Evolutionary conservation across 2,329 filamentous ascomycete genomes (phyloP), one percentile per base, ranked within the genome.

Genomic region (Aspergillus sp.): DNA sequence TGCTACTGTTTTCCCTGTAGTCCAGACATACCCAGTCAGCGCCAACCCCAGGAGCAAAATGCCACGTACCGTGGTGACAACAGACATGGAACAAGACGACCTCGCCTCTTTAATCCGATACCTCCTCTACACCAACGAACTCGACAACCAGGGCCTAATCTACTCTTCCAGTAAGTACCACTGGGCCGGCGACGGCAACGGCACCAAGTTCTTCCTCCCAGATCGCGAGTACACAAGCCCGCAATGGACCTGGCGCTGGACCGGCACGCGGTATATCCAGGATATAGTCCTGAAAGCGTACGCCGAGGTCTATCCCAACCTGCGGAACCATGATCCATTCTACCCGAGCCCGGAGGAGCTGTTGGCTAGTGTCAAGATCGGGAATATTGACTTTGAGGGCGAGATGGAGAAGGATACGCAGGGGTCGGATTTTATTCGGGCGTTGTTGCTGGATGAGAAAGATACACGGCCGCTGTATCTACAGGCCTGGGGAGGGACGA

Each of bases 121-220:
- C 44, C 53, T 55, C 13, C 53, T 55, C 24, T 55, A 55, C 34
- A 48, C 53, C 8, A 55, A 55, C 22, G 53, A 55, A 13, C n/a
- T 55, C 20, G 53, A 55, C 34, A 55, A 36, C 13, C 53, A 48
- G 13, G 53, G 43, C 15, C 38, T 55, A 34, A 41, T 48, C 36
- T 55, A 48, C 18, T 42, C 32, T 7, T 55, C 53, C 18, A 53
- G 50, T 8, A 26, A 30, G 7, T 45, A 36, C 30, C 50, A 53
- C 13, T 53, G 50, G 50, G 12, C 50, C n/a, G 50, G 50, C 20
- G 50, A 53, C 11, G 50, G 41, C n/a, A 53, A 53, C 32, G 39
- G 41, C 11, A 53, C 50, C 3, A 22, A n/a, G 2, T 47, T 53
- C 30, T 47, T 17, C 9, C 26, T 47, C 13, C 18, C 18, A 4